Evolutionary conservation across 1,284 basidiomycete genomes (phyloP), one percentile per base, ranked within the genome.

Genomic region (Apiotrichum gamsii): DNA sequence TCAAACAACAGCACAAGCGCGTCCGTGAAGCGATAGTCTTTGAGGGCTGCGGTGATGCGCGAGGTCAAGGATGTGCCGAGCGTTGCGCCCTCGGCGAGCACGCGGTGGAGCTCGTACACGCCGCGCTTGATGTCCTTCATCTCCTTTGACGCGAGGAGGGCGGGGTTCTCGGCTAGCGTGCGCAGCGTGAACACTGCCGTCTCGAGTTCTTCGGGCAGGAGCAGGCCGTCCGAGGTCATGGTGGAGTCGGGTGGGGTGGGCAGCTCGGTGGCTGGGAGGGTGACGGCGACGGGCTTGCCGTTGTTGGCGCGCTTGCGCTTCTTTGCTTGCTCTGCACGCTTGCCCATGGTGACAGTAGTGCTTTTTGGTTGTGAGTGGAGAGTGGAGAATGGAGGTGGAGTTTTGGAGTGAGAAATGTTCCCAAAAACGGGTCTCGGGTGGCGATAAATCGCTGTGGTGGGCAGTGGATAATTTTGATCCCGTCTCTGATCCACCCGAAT

Each of bases 1-100:
- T 80, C 78, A 40, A 76, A 74, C n/a, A 80, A 68, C 18, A 77
- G 65, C 19, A 80, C 74, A 19, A 79, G 73, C 5, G 78, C 78
- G 51, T 78, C 70, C 16, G 61, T 62, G 54, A 69, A 67, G 9
- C 65, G 63, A 41, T 75, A 74, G 51, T 76, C 74, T 14, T 72
- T 61, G 14, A 78, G 69, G 1, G 77, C 75, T 13, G 75, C 72
- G 2, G 75, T 77, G 47, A 78, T 76, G 16, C 73, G 62, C n/a
- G 76, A 76, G 1, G 76, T 75, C 19, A 79, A 55, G 0, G 75
- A 76, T 14, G 65, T 59, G 15, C 67, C 72, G 3, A 68, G 48
- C 10, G 65, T 61, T 11, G 65, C 56, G 13, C 64, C 66, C 39
- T 72, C 71, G 13, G 58, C 60, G 51, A 73, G 51, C 4, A 66